Base-by-base conservation (phyloP, 345 rosid genomes). In the Corchorus capsularis region DNA sequence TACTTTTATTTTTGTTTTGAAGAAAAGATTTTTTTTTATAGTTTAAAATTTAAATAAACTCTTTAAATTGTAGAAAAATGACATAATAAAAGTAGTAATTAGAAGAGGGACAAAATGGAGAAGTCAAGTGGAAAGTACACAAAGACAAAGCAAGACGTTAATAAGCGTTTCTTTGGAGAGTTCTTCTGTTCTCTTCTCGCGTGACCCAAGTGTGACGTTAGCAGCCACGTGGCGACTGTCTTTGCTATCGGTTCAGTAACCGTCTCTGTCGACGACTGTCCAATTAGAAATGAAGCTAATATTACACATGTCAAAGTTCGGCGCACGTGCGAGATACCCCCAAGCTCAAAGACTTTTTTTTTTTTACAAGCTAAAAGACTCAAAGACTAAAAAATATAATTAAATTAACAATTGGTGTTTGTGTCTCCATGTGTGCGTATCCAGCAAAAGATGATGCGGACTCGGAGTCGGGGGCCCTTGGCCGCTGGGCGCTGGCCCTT, bases 361-460 rank as follows among this genome's bases (percentile, higher is more conserved):
- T 27, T 27, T 27, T 27, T n/a, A n/a, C n/a, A n/a, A 1, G 27
- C 27, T 1, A 27, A 27, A 27, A 27, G 27, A 27, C 27, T 27
- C 27, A 27, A 27, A 27, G 27, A 27, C 27, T 27, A 27, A 27
- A 27, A 27, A 45, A 19, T 4, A 41, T 41, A 65, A 66, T 19
- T 4, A 43, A 22, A 46, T 7, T 7, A 68, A 68, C 7, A 61
- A 59, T 8, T 11, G 56, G 67, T 10, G 47, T 1, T 3, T 34
- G n/a, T 39, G 71, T 64, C 50, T 41, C 10, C 43, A 72, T 66
- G 66, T 13, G 71, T 37, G 76, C 79, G 63, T 20, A 60, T 52
- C 69, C 79, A 72, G 57, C 79, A 69, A 55, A n/a, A 20, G 68
- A 27, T 43, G 69, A 75, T 57, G 82, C 72, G 83, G 74, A 76